Conservation (phyloP, 192 early-diverging fungal genomes). For the Coemansia javaensis region DNA sequence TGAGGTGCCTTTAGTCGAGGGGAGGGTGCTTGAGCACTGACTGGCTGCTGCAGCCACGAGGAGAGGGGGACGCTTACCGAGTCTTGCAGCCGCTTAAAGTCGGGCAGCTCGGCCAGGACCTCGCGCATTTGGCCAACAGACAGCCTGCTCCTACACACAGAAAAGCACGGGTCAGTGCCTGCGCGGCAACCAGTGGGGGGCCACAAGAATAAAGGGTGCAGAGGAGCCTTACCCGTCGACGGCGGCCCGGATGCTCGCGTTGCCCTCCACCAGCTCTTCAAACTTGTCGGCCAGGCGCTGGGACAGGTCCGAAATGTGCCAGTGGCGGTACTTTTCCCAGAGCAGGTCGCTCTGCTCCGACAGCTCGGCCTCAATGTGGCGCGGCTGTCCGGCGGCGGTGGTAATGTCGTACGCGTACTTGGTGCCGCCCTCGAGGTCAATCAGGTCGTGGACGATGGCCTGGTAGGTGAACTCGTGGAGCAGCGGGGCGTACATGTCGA, state of each 20-base stretch:
- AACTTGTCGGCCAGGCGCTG: conserved; percentile 27
- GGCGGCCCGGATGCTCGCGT: conserved; percentile 18
- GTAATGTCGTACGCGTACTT: conserved; percentile 20
- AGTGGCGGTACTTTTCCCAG: conserved; percentile 48
- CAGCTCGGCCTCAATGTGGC: conserved; percentile 23
- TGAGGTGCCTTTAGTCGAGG: no score
- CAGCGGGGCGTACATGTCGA: conserved; percentile 85
- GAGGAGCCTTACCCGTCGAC: conserved; percentile 24
- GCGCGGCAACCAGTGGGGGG: no score
- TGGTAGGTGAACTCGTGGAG: conserved; percentile 98
- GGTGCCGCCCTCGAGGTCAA: conserved; percentile 47
- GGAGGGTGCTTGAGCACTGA: no score
- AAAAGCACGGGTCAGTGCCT: no score
- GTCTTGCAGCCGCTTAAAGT: conserved; percentile 45
- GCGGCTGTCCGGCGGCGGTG: conserved; percentile 5
- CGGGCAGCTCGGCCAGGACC: conserved; percentile 41
- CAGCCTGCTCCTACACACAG: conserved; percentile 27
- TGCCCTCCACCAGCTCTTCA: conserved; percentile 25
- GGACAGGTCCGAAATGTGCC: conserved; percentile 41
- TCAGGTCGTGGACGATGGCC: conserved; percentile 89
- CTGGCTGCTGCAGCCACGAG: no score
- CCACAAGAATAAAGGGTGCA: no score
- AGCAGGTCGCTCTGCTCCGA: conserved; percentile 40
- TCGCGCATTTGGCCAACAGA: conserved; percentile 35
- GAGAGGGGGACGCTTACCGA: no score